Evolutionary conservation across 2,329 filamentous ascomycete genomes (phyloP), one percentile per base, ranked within the genome.

Genomic region (Colletotrichum lindemuthianum): DNA sequence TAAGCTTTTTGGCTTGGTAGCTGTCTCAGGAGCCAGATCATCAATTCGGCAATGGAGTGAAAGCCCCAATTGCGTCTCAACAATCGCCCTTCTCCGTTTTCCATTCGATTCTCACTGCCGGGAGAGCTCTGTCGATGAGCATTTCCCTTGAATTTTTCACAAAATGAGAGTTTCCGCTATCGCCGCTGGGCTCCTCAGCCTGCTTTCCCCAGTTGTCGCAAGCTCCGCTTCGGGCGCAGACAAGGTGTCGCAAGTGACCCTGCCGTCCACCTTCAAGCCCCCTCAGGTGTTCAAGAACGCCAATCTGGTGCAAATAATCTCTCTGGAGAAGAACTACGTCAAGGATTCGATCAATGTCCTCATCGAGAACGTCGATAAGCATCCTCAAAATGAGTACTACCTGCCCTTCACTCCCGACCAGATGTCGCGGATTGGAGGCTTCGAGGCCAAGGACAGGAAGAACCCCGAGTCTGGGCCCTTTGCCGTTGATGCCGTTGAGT

Each of bases 371-470:
- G 84, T 92, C 70, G 92, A 90, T 73, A 84, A 86, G 67, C 82
- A 90, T 69, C 86, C 93, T 15, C 94, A 98, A 75, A 87, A 88
- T 76, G 91, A 97, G 78, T 99, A 99, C 85, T 98, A 90, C 78
- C 73, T 99, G 57, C 92, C 94, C 4, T 97, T 99, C 75, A 90
- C 92, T 61, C 83, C 89, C 64, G 86, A 90, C 68, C 84, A 92
- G 77, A 87, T 97, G 72, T 86, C 88, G 68, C 89, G 87, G 69
- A 82, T 98, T 67, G 96, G 95, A 69, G 93, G 91, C 43, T 81
- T 99, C 63, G 94, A 98, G 80, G 96, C 94, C 58, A 92, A 91
- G 82, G 93, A 98, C 77, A 96, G 94, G 84, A 97, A 97, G 79
- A 87, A 93, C 69, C 78, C 86, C 40, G 85, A 84, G 57, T 84